These are phyloP conservation scores for Aspergillus sp. DNA, from an alignment of 2,329 filamentous ascomycete genomes.

Conservation along the genomic window DNA sequence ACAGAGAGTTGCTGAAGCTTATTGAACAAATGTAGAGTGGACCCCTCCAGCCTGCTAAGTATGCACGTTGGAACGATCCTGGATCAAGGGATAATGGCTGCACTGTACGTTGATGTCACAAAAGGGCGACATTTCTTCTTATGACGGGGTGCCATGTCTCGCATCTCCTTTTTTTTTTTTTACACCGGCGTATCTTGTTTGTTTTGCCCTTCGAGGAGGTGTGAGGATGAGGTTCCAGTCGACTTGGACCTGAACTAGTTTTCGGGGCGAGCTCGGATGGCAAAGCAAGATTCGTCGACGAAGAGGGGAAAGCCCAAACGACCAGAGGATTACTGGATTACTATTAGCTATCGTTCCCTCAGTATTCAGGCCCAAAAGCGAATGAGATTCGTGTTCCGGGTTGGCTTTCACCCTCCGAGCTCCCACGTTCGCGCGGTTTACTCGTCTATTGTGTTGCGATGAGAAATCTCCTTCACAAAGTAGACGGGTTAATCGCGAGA, in stretches of 20 bases:
- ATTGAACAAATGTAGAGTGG: neutral
- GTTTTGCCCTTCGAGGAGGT: neutral
- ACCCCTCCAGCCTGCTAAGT: neutral
- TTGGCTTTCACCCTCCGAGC: slow-evolving; percentile 6
- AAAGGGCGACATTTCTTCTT: neutral
- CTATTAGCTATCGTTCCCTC: neutral
- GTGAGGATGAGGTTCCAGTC: slow-evolving; percentile 3
- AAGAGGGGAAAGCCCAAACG: neutral
- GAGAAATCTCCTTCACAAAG: slow-evolving; percentile 1
- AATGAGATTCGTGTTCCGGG: neutral
- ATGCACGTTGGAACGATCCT: neutral
- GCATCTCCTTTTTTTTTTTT: neutral
- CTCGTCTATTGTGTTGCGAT: neutral
- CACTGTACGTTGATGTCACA: slow-evolving; percentile 1
- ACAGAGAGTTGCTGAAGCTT: neutral
- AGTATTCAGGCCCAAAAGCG: slow-evolving; percentile 7
- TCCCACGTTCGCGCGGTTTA: slow-evolving; percentile 11
- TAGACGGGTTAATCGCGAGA: neutral
- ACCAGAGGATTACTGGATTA: neutral
- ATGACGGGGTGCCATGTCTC: slow-evolving; percentile 3
- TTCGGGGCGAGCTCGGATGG: neutral
- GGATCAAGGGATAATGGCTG: slow-evolving; percentile 4
- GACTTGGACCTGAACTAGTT: slow-evolving; percentile 5
- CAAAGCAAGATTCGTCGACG: slow-evolving; percentile 6
- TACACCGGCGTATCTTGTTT: neutral